These are phyloP conservation scores for Pseudogymnoascus sp. DNA, from an alignment of 2,329 filamentous ascomycete genomes.

Conservation along the genomic window DNA sequence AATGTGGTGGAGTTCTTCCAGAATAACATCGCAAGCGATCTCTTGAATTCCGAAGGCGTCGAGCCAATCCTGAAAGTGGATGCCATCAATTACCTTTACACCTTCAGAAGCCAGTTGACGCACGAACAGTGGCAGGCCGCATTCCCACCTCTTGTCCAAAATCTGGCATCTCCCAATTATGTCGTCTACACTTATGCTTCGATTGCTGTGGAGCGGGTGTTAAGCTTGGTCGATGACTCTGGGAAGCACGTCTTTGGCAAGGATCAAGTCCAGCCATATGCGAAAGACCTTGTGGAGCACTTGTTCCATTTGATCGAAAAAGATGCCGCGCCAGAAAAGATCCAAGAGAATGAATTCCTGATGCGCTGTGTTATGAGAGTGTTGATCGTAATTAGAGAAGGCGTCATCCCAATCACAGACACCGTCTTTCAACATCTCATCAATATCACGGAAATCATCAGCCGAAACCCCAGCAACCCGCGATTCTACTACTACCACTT, in stretches of 20 bases:
- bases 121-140: constrained; percentile 87
- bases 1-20: constrained; percentile 94
- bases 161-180: constrained; percentile 82
- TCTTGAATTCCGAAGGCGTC: constrained; percentile 59
- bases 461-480: constrained; percentile 92
- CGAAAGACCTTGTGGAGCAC: constrained; percentile 80
- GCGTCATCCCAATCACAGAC: constrained; percentile 64
- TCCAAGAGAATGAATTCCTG: constrained; percentile 97
- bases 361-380: constrained; percentile 99
- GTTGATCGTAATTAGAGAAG: constrained; percentile 85
- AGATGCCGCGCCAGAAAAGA: constrained; percentile 75
- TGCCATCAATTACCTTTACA: constrained; percentile 96
- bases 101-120: constrained; percentile 89
- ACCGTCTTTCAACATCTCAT: constrained; percentile 76
- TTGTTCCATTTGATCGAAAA: constrained; percentile 87
- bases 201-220: constrained; percentile 87
- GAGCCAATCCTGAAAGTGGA: constrained; percentile 91
- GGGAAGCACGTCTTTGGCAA: constrained; percentile 73
- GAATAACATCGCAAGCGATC: constrained; percentile 80
- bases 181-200: constrained; percentile 97
- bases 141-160: constrained; percentile 82
- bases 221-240: constrained; percentile 71
- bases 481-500: constrained; percentile 99
- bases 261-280: constrained; percentile 67
- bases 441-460: constrained; percentile 84